Base-by-base conservation (phyloP, 208 protist genomes). In the Herpetomonas samuelpessoai region DNA sequence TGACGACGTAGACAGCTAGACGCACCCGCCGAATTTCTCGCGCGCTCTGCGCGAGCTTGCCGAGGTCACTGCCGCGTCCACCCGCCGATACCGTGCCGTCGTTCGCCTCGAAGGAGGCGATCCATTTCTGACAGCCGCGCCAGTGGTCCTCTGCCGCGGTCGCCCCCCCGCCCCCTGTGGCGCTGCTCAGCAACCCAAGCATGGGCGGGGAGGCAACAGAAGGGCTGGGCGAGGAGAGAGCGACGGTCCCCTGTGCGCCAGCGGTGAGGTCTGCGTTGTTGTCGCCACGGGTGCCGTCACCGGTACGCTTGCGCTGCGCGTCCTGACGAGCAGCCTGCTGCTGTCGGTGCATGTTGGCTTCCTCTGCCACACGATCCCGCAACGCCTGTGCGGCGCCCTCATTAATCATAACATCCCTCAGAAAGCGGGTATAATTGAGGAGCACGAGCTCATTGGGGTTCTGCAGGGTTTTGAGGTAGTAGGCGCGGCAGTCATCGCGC, bases 331-430 rank as follows among this genome's bases (percentile, higher is more conserved):
- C 44, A 21, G 28, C 18, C 22, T 52, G 30, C 28, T 57, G 53
- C 39, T 44, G 48, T 3, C 62, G 62, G 12, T 47, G 53, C 50
- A 61, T 29, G 12, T 68, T 49, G 53, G 29, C 62, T 21, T 68
- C 39, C 41, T 68, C 62, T 26, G 27, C 24, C 6, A 68, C 53
- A 19, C 62, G 53, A n/a, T 68, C 62, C 12, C 38, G 16, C 19
- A 68, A 53, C 49, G 29, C 27, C 39, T 55, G 22, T 9, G 62
- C 62, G n/a, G 49, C 10, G 27, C 51, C 62, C 6, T 59, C 53
- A 26, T 68, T 53, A 10, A 68, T 16, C 62, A 68, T 68, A n/a
- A 68, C 53, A 53, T 68, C 62, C 6, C 53, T 31, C 9, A 68
- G 30, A 30, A 68, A 68, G 6, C 24, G 22, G 16, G 62, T n/a